Percentiles rank a stretch among this genome's conserved stretches.
Evolutionary conservation across 441 rosid species (phyloP).

Genomic region (Metrosideros polymorpha): DNA sequence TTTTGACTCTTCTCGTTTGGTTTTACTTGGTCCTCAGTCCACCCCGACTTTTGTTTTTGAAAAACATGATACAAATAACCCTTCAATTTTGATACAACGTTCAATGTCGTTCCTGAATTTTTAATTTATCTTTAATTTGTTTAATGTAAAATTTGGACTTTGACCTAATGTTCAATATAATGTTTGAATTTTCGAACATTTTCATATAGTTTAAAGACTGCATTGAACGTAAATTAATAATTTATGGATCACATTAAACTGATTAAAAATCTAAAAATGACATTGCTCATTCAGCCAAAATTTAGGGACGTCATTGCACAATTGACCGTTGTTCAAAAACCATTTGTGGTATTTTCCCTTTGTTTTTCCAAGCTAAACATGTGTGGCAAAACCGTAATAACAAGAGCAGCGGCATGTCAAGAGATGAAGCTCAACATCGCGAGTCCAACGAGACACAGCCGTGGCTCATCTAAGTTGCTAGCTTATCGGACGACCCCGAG

Average conservation of each 20-base stretch:
- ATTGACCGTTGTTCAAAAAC: not conserved
- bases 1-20: not conserved
- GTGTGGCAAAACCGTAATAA: not conserved
- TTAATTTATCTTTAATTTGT: not conserved
- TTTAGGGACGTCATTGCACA: fast-evolving
- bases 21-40: not conserved
- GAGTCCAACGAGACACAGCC: not conserved
- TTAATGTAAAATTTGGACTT: not conserved
- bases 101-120: fast-evolving
- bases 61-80: not conserved
- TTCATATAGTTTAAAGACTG: no score
- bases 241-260: not conserved
- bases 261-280: fast-evolving
- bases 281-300: fast-evolving
- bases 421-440: not conserved
- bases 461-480: not conserved
- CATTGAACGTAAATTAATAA: not conserved
- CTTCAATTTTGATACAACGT: not conserved
- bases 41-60: no score
- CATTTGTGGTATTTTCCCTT: not conserved
- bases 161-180: not conserved
- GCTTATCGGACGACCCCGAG: not conserved
- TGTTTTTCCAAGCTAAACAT: not conserved
- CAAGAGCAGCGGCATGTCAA: not conserved
- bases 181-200: not conserved